A percentile compares a stretch with the other conserved stretches of the same genome.
Conservation (phyloP, 179 eudicot genomes). For the Spinacia oleracea region DNA sequence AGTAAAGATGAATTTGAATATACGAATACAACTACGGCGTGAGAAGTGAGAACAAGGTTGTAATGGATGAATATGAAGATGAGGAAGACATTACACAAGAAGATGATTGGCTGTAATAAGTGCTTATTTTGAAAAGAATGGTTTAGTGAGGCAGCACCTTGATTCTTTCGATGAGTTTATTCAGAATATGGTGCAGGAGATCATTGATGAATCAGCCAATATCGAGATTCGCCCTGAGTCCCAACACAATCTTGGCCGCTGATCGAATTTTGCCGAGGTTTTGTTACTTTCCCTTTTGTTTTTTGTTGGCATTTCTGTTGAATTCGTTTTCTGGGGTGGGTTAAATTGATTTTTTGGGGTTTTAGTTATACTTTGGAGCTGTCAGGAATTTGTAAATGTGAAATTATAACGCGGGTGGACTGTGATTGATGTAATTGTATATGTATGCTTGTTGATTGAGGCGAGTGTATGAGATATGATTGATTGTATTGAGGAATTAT, state of each 20-base stretch:
- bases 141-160: constrained; percentile 84
- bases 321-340: no score
- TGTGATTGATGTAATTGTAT: neutral
- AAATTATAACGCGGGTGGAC: neutral
- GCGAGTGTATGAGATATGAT: neutral
- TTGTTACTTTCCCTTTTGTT: neutral
- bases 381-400: neutral
- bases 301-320: no score
- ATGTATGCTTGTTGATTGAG: constrained; percentile 3
- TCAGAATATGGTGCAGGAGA: constrained; percentile 96
- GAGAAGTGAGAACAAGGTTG: constrained; percentile 34
- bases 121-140: constrained; percentile 89
- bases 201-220: constrained; percentile 86
- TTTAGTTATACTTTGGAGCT: neutral
- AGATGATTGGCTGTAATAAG: constrained; percentile 96
- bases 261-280: constrained; percentile 85
- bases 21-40: no score
- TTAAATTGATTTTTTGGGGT: neutral
- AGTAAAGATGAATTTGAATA: no score
- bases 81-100: constrained; percentile 87
- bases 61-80: constrained; percentile 27
- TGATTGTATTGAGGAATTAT: neutral
- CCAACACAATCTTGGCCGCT: constrained; percentile 92
- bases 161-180: constrained; percentile 97
- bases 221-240: constrained; percentile 96